Base-by-base conservation (phyloP, 345 rosid genomes). In the Carallia pectinifolia region DNA sequence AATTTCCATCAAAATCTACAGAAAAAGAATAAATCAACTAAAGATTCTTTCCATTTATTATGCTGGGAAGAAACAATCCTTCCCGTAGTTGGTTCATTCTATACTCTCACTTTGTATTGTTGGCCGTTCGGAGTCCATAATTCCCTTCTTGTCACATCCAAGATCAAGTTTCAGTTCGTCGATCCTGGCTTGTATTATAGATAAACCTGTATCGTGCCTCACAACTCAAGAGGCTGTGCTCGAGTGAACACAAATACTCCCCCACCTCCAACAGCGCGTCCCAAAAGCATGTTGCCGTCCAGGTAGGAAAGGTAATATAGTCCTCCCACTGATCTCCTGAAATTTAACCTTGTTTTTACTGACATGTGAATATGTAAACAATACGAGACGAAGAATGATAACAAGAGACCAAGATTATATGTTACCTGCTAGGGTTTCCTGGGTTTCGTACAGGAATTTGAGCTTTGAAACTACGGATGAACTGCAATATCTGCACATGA, bases 231-330 rank as follows among this genome's bases (percentile, higher is more conserved):
- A 61, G 96, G 86, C 78, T 91, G 96, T 77, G 94, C 84, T 74
- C 75, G 86, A 38, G 94, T 89, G 76, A 93, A 93, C 61, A 93
- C 83, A 76, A 93, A 91, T 29, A 89, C 87, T 65, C 98, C 97
- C n/a, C 97, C 98, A 54, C 98, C 91, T 58, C 98, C 98, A 62
- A 91, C 90, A 9, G 97, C 81, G 13, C 97, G 90, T 31, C 97
- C 97, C 81, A 94, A 71, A 69, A 88, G 95, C 97, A 94, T 86
- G 64, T 91, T 81, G 29, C 67, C 64, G 69, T 91, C 97, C 71
- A 91, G 86, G 74, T 87, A 94, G 4, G 96, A 91, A 56, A 91
- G 90, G 82, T 91, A 94, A 84, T 91, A 94, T 23, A 94, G 76
- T 71, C 98, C 96, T 67, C 92, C 98, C 8, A 88, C 90, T 8